These are phyloP conservation scores for Pyrus communis DNA, from an alignment of 306 rosid genomes.

Conservation along the genomic window DNA sequence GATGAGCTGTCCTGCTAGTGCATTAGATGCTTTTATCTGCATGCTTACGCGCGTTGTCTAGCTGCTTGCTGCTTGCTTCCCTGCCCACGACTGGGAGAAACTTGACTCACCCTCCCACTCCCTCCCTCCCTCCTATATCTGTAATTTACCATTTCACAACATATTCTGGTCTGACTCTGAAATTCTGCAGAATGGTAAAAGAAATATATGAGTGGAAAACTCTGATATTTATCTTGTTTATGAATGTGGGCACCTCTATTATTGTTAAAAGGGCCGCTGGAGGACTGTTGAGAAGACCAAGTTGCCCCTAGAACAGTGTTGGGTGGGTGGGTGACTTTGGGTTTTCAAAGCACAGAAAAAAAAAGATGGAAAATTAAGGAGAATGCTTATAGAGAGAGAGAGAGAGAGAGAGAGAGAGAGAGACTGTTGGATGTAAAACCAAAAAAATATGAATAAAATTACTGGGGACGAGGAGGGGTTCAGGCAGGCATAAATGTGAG, in stretches of 20 bases:
- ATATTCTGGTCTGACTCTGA: background rate
- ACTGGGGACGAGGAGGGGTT: background rate
- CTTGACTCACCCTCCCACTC: background rate
- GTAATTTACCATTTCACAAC: background rate
- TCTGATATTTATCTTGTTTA: background rate
- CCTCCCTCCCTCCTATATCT: background rate
- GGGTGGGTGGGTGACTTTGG: background rate
- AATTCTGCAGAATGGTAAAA: background rate
- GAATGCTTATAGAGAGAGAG: background rate
- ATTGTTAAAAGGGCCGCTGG: background rate
- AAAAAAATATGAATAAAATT: background rate
- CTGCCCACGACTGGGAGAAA: constrained; percentile 3
- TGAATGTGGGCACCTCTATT: background rate
- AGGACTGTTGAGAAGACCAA: background rate
- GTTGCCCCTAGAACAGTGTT: background rate
- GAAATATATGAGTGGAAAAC: background rate
- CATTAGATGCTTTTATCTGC: constrained; percentile 49
- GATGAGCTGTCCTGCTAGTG: constrained; percentile 51
- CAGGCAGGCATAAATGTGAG: background rate
- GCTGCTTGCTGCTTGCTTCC: constrained; percentile 12
- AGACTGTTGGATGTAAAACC: background rate
- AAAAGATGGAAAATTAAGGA: background rate
- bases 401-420: background rate
- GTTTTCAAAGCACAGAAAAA: background rate
- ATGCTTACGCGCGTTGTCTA: constrained; percentile 30